Evolutionary conservation across 2,329 filamentous ascomycete species (phyloP), one percentile per base, ranked within the genome.

Genomic region (Dothiorella sarmentorum): DNA sequence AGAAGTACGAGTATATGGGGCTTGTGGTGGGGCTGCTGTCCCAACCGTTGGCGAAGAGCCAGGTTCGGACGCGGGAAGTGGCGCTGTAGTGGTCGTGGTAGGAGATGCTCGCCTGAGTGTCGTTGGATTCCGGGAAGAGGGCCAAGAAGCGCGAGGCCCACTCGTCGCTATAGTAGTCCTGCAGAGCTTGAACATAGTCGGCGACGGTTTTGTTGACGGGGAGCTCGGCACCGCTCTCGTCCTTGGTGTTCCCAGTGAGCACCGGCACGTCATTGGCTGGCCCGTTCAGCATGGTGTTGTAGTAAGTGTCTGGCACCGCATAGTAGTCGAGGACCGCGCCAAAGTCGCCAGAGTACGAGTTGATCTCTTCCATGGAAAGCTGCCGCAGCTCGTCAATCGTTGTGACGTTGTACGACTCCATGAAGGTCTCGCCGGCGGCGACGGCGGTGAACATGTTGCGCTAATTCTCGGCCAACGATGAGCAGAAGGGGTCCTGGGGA

Each of bases 201-300:
- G 74, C 78, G 26, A 56, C 37, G 61, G 85, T 76, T 15, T 76
- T 81, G 10, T 67, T 72, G 2, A 79, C 77, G 0, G 76, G 79
- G 60, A 86, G 86, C 2, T 75, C 73, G 2, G 81, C 82, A 0
- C 84, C 86, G 40, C 60, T 65, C 67, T 89, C 86, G 63, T 89
- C 86, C 0, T 80, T 81, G 66, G 87, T 88, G n/a, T 79, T 80
- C 1, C 87, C 86, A 18, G 82, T 73, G 1, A 89, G 75, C 27
- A 88, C 77, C 0, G 85, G 84, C 0, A 88, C 81, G 49, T 82
- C 61, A 27, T 71, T 59, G 17, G 70, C 65, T 0, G 61, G 61
- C 1, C 65, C 66, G 40, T 71, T 66, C 7, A 67, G 66, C 24
- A 65, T 61, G 26, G 59, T 56, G 45, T 61, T 58, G 38, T 18